Percentiles rank a stretch among this genome's conserved stretches.
Conservation (phyloP, 177 flowering plant species). For the Vitis hybrid region DNA sequence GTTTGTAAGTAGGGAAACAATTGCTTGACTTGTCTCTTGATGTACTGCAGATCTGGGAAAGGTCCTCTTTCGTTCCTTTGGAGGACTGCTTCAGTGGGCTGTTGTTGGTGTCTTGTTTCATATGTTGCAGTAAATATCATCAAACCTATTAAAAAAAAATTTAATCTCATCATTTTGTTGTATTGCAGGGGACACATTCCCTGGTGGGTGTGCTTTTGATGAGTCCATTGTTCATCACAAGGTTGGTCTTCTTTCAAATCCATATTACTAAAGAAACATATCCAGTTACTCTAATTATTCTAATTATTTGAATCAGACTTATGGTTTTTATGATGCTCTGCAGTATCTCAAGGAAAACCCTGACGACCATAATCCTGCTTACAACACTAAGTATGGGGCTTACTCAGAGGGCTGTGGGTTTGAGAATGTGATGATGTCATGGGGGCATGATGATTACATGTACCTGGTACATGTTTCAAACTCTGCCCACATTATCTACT, state of each 20-base stretch:
- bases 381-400: slow-evolving; percentile 47
- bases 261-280: no score
- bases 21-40: background rate
- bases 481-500: no score
- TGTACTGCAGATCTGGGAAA: slow-evolving; percentile 53
- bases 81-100: slow-evolving; percentile 72
- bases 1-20: no score
- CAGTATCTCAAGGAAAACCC: slow-evolving; percentile 54
- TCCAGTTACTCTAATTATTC: no score
- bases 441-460: slow-evolving; percentile 74
- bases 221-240: slow-evolving; percentile 62
- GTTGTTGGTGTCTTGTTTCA: slow-evolving; percentile 35
- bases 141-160: background rate
- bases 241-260: slow-evolving; percentile 25
- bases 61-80: slow-evolving; percentile 55
- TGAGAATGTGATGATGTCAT: slow-evolving; percentile 56
- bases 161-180: background rate
- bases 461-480: slow-evolving; percentile 35
- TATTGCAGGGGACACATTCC: slow-evolving; percentile 48
- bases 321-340: background rate
- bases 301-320: background rate
- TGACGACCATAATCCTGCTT: slow-evolving; percentile 39
- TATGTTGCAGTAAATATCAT: background rate
- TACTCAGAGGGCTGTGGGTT: slow-evolving; percentile 54
- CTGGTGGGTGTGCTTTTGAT: slow-evolving; percentile 58